Evolutionary conservation across 192 early-diverging fungal species (phyloP).

Genomic region (Backusella sp.): DNA sequence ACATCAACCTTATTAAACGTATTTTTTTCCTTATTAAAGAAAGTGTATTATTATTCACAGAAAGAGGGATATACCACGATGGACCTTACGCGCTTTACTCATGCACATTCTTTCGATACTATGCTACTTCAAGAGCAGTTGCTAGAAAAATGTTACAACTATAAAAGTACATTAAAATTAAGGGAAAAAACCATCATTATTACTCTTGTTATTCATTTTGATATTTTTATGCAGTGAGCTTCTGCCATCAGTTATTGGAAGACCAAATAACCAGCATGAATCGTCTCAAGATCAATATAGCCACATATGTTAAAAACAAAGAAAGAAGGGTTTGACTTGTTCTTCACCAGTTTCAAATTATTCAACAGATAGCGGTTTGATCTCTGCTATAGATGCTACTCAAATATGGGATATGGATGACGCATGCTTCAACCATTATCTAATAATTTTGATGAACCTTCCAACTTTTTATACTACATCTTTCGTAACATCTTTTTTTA

Average conservation of each 20-base stretch:
- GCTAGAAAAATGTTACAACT: background rate
- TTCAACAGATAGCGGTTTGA: background rate
- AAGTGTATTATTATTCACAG: background rate
- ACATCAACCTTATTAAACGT: constrained; percentile 4
- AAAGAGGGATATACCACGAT: background rate
- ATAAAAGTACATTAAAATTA: background rate
- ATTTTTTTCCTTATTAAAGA: background rate
- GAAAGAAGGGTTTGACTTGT: background rate
- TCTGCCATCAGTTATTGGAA: background rate
- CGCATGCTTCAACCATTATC: background rate
- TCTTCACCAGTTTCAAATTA: constrained; percentile 10
- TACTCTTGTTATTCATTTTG: background rate
- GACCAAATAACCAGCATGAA: background rate
- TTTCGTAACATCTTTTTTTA: background rate
- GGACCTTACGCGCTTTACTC: background rate
- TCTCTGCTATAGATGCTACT: background rate
- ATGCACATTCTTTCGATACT: background rate
- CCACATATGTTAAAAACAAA: background rate
- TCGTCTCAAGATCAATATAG: background rate
- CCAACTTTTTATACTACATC: background rate
- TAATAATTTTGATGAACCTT: background rate
- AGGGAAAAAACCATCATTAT: background rate
- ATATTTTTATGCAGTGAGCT: background rate
- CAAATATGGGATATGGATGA: background rate
- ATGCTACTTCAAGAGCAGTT: background rate